Base-by-base conservation (phyloP, 306 rosid genomes). In the Vachellia collinsii region DNA sequence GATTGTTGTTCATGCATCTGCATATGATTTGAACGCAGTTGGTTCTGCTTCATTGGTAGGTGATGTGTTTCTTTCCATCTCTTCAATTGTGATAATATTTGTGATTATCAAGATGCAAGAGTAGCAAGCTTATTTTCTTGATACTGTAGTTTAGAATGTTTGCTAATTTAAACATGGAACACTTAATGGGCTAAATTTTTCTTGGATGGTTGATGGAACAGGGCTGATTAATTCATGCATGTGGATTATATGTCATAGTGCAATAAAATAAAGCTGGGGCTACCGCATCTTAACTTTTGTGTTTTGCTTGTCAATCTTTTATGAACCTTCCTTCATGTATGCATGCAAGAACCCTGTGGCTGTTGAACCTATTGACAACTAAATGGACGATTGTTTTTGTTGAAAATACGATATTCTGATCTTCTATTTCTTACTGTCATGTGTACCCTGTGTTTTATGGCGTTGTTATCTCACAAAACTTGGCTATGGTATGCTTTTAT, bases 41-140 rank as follows among this genome's bases (percentile, higher is more conserved):
- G 88, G 83, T 81, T 87, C 95, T 67, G 58, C 92, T 77, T 86
- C 97, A 50, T 50, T 83, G 97, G 97, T 93, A 58, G 75, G 98
- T 90, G 44, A 65, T 67, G 80, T 75, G 62, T 70, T 84, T 81
- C 72, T 83, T 56, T 47, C 58, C 23, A 11, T 58, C 76, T 41
- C 44, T 47, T 64, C 39, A 38, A 61, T 75, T 29, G 2, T 29
- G 34, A 29, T 29, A 29, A 29, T 29, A 29, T 29, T 29, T 29
- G 34, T 29, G 34, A 29, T 29, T 29, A 29, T 29, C 2, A 29
- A 29, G 34, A 29, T 29, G 34, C 34, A 29, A 29, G 34, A 29
- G 34, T 29, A 29, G 34, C 34, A 29, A 29, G 34, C 34, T 29
- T 29, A 29, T 29, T 29, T 29, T 29, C 34, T 29, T 29, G 34